Evolutionary conservation across 208 protist species (phyloP), one percentile per base, ranked within the genome.

Genomic region (Porcisia deanei): DNA sequence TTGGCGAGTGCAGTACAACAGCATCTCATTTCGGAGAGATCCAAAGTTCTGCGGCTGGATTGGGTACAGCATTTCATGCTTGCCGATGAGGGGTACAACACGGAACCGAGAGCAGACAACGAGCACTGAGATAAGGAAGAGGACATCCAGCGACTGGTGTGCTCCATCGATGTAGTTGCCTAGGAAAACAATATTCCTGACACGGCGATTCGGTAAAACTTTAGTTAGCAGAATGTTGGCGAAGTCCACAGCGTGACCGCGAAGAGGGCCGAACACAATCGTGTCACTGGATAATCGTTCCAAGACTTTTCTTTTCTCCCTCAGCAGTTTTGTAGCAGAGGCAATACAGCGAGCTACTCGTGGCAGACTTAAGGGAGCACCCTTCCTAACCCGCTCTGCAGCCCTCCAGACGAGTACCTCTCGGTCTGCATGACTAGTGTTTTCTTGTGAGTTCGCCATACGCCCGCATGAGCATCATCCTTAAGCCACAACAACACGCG

Each of bases 111-210:
- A 81, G 74, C 91, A 83, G n/a, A 87, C 75, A 53, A 94, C 75
- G 7, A 94, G 83, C 20, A 91, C 60, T 1, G 89, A 76, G 6
- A 96, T 61, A 10, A 96, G 75, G 71, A 91, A 94, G 4, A 96
- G 78, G 54, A 94, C 85, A 67, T 89, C 88, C 16, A 94, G 66
- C 18, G 90, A 93, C 30, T 91, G 81, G 72, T 96, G 87, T 9
- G 87, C 87, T 39, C 92, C 90, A 63, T 96, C 90, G 41, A 94
- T 84, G 80, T 94, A 94, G 78, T 96, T 94, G n/a, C 92, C 92
- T 16, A 96, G 86, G 76, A 96, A 83, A 8, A 95, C 85, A 68
- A 96, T 75, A 69, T 89, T 88, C 10, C 68, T 54, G 0, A 82
- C 65, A 3, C 70, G 14, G 1, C 77, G 52, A 49, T 86, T 82